Conservation (phyloP, 768 basidiomycete species). For the Boletus edulis region DNA sequence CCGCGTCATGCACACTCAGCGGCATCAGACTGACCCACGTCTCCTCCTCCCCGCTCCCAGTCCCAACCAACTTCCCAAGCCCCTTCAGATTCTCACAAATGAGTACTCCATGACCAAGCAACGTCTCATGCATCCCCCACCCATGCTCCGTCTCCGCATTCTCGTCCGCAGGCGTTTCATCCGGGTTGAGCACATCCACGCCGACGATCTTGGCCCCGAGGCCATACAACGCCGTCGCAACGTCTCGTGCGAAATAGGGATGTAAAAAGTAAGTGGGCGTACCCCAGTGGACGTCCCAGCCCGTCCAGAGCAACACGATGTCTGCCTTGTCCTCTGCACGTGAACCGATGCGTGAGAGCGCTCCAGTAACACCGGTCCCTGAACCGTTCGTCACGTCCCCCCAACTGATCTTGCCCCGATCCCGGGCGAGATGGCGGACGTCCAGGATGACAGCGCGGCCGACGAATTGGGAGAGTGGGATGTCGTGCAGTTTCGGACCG, state of each 20-base stretch:
- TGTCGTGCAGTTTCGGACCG: slow-evolving; percentile 56
- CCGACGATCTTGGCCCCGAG: slow-evolving; percentile 58
- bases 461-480: slow-evolving; percentile 52
- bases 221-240: slow-evolving; percentile 47
- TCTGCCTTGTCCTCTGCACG: slow-evolving; percentile 28
- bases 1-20: slow-evolving; percentile 52
- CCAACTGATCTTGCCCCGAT: slow-evolving; percentile 57
- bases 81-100: slow-evolving; percentile 73
- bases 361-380: background rate
- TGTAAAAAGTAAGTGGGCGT: slow-evolving; percentile 54
- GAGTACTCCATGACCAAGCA: slow-evolving; percentile 59
- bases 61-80: slow-evolving; percentile 39
- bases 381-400: slow-evolving; percentile 15
- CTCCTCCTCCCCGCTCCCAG: slow-evolving; percentile 17
- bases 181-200: slow-evolving; percentile 64
- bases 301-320: slow-evolving; percentile 61
- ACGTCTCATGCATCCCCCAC: slow-evolving; percentile 55
- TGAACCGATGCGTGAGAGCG: slow-evolving; percentile 19
- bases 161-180: slow-evolving; percentile 45
- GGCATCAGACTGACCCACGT: slow-evolving; percentile 57
- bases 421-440: slow-evolving; percentile 39
- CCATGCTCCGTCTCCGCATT: slow-evolving; percentile 11
- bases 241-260: slow-evolving; percentile 57
- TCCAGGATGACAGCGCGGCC: slow-evolving; percentile 58
- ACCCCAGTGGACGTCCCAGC: slow-evolving; percentile 61